Percentiles rank a stretch among this genome's conserved stretches.
phyloP scores from a whole-genome alignment of 768 basidiomycete genomes.

The Neoboletus brunneissimus region DNA sequence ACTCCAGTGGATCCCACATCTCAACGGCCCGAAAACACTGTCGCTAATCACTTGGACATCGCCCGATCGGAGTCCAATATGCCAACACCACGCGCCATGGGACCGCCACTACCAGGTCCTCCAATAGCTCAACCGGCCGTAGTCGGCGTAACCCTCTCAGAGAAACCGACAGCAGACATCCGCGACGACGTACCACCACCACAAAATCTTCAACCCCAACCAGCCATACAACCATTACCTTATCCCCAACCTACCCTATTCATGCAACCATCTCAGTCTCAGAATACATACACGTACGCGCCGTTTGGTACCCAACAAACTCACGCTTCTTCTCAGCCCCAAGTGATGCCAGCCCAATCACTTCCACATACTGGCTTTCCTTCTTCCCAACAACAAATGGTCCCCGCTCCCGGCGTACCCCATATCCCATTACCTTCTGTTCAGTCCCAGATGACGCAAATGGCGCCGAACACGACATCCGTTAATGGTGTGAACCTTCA shows the following conservation, averaged over 20 bases:
- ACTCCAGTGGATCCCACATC: conserved; percentile 43
- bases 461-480: conserved; percentile 7
- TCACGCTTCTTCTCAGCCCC: conserved; percentile 19
- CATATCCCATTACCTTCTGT: conserved; percentile 14
- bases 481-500: conserved; percentile 15
- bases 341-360: conserved; percentile 14
- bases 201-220: conserved; percentile 3
- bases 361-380: conserved; percentile 17
- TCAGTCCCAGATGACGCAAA: conserved; percentile 18
- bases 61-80: neutral
- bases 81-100: neutral
- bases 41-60: neutral
- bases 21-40: conserved; percentile 8
- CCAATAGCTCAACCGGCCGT: neutral
- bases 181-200: neutral
- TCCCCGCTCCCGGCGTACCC: conserved; percentile 4
- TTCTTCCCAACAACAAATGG: conserved; percentile 16
- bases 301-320: conserved; percentile 16
- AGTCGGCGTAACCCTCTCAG: neutral
- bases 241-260: conserved; percentile 13
- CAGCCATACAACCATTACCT: conserved; percentile 8
- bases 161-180: conserved; percentile 1
- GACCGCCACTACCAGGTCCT: neutral
- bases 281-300: conserved; percentile 14
- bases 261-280: conserved; percentile 18